Conservation (phyloP, 1,139 yeast species). For the Ashbya aceris region DNA sequence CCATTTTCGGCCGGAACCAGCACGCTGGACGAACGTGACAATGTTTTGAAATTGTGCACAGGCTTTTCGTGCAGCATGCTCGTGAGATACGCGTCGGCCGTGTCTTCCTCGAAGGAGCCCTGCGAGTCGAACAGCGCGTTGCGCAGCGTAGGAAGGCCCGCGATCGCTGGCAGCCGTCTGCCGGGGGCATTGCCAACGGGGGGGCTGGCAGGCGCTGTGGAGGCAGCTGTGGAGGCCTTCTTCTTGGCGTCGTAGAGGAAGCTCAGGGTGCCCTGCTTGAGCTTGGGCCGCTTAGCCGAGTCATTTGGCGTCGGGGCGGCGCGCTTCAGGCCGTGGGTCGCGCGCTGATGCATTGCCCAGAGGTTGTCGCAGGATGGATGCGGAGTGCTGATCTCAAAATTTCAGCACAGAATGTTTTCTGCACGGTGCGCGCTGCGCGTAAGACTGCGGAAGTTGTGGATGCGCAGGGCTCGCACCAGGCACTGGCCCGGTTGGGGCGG, state of each 20-base stretch:
- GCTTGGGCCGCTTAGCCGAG: not conserved
- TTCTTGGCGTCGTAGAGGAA: slow-evolving; percentile 1
- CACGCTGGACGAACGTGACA: slow-evolving; percentile 4
- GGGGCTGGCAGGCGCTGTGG: not conserved
- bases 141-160: not conserved
- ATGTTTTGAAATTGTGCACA: slow-evolving; percentile 21
- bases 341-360: too few species aligned
- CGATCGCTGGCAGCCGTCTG: not conserved
- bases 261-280: slow-evolving; percentile 2
- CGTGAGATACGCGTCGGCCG: slow-evolving; percentile 19
- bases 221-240: too few species aligned
- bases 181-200: not conserved
- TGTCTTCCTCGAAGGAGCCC: slow-evolving; percentile 29
- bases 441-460: too few species aligned
- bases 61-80: slow-evolving; percentile 16
- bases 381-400: too few species aligned
- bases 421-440: too few species aligned
- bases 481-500: too few species aligned
- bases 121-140: slow-evolving; percentile 13
- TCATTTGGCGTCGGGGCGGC: too few species aligned
- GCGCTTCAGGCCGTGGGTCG: too few species aligned
- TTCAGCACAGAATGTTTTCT: too few species aligned
- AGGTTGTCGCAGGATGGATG: too few species aligned
- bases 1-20: not conserved
- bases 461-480: too few species aligned